Conservation (phyloP, 2,329 filamentous ascomycete species). For the Myriosclerotinia duriaeana region DNA sequence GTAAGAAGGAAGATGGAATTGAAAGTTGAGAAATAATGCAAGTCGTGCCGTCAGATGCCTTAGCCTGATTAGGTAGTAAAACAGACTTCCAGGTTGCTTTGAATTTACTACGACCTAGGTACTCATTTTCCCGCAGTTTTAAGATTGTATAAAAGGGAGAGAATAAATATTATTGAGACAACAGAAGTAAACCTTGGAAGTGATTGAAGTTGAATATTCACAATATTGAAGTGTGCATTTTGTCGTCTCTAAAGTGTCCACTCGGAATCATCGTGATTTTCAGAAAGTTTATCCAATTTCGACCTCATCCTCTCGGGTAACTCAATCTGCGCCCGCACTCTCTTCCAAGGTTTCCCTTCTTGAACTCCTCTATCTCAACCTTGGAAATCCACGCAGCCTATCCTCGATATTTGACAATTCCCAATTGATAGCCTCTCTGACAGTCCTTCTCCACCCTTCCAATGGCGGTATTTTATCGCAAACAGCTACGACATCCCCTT, state of each 20-base stretch:
- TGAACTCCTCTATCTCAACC: constrained; percentile 8
- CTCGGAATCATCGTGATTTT: neutral
- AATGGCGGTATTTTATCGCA: constrained; percentile 11
- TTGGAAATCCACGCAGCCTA: constrained; percentile 5
- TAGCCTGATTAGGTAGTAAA: neutral
- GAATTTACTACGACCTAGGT: no score
- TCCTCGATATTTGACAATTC: neutral
- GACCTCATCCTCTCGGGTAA: neutral
- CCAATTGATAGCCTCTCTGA: no score
- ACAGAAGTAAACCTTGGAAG: neutral
- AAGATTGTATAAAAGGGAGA: neutral
- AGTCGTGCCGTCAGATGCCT: neutral
- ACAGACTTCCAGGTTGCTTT: neutral
- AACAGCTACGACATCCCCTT: constrained; percentile 14
- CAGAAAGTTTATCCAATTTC: neutral
- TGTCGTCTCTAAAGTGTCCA: neutral
- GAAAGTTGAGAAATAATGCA: neutral
- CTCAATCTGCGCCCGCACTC: neutral
- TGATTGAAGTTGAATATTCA: neutral
- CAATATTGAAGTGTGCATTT: neutral
- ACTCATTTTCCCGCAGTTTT: neutral
- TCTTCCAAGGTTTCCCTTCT: constrained; percentile 18
- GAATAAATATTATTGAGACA: neutral
- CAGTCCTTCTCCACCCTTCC: no score
- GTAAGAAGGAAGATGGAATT: neutral